Evolutionary conservation across 441 rosid genomes (phyloP).

Genomic region (Francoa sonchifolia): DNA sequence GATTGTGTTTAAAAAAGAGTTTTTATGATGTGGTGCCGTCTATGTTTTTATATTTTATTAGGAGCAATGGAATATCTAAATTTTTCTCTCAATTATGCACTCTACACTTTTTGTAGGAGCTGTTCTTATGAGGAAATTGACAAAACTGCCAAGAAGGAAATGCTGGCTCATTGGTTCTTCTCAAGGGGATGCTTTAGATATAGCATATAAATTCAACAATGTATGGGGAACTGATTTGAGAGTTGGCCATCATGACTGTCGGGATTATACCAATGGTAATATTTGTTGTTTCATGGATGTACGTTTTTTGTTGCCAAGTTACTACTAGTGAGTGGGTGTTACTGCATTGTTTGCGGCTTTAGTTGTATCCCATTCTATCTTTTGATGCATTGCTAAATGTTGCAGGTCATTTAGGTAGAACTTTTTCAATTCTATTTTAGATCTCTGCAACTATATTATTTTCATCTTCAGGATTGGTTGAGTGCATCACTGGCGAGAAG

Average conservation of each 20-base stretch:
- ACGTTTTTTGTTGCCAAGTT: neutral
- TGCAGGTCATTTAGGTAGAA: neutral
- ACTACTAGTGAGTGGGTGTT: neutral
- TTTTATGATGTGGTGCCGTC: too few species aligned
- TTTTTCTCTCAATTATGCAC: neutral
- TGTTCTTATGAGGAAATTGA: constrained; percentile 29
- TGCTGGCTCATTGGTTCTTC: constrained; percentile 57
- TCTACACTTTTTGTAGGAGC: constrained; percentile 21
- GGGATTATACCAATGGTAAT: constrained; percentile 55
- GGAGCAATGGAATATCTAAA: neutral
- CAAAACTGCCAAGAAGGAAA: constrained; percentile 32
- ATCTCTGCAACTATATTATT: neutral
- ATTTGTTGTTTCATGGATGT: neutral
- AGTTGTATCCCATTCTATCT: neutral
- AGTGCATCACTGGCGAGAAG: constrained; percentile 47
- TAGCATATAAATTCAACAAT: constrained; percentile 28
- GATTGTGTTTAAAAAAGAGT: too few species aligned
- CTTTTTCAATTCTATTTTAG: neutral
- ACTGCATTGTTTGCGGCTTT: too few species aligned
- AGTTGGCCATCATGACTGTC: constrained; percentile 56
- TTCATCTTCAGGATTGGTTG: constrained; percentile 38
- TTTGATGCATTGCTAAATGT: neutral
- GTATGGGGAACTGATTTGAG: constrained; percentile 45
- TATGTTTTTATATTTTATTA: neutral
- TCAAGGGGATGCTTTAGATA: constrained; percentile 20